Base-by-base conservation (phyloP, 305 asterid species). In the Fraxinus dipetala region DNA sequence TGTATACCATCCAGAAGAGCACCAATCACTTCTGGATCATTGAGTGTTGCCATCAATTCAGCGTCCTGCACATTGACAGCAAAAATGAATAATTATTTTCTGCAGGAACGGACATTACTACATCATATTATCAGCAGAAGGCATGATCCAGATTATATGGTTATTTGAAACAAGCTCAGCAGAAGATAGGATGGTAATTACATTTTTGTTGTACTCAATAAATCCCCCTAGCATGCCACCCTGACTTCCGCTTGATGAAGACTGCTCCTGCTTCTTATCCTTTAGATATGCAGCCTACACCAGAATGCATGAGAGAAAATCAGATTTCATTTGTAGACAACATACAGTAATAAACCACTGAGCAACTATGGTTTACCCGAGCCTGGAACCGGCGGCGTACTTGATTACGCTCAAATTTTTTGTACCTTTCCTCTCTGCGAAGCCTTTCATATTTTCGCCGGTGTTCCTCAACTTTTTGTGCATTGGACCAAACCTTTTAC, bases 1-100 rank as follows among this genome's bases (percentile, higher is more conserved):
- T 7, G 65, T 0, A 0, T 91, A 95, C 99, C 98, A 89, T 95
- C 99, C 91, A 91, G 98, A 43, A 95, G 95, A 83, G 98, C 98
- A 81, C 92, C 96, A 97, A 94, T 91, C 72, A 95, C 91, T 82
- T 95, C 97, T 30, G 97, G 98, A 89, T 95, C 99, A 82, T 90
- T 89, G 88, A 95, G 92, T 32, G 97, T 97, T 34, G 93, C 92
- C 98, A 94, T 92, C 88, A 95, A 82, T 77, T 95, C 98, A 78
- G 99, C 98, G 86, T 95, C 98, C 97, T 95, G 92, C 80, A 59
- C 30, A 6, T 20, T 59, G 24, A 20, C 31, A 20, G 5, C 13
- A 22, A 18, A 18, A 6, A 20, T 7, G 31, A 59, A n/a, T 24
- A 8, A 24, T 9, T 59, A 43, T 51, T 31, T 61, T 51, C 24